Percentiles rank a stretch among this genome's conserved stretches.
phyloP scores from a whole-genome alignment of 2,329 filamentous ascomycete genomes.

The Sporothrix brasiliensis region DNA sequence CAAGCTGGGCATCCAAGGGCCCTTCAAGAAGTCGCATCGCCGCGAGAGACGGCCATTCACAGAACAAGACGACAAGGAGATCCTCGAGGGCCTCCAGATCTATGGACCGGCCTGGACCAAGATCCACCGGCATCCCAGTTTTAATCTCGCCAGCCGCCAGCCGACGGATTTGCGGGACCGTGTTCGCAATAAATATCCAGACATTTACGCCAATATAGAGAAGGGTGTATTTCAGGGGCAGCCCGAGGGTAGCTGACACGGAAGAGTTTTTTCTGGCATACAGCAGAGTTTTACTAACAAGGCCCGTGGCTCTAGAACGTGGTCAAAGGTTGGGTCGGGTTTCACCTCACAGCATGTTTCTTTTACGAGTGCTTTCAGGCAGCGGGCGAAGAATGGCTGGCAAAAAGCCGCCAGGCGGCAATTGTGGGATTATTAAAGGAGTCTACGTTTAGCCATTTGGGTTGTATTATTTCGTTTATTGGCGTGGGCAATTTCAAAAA shows the following conservation, averaged over 20 bases:
- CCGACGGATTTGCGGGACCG: conserved; percentile 66
- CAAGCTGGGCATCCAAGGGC: conserved; percentile 61
- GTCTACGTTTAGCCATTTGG: conserved; percentile 11
- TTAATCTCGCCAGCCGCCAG: conserved; percentile 60
- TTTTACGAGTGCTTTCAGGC: neutral
- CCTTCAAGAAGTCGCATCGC: conserved; percentile 64
- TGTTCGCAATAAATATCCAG: conserved; percentile 65
- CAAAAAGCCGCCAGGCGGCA: neutral
- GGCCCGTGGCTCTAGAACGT: neutral
- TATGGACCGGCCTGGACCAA: conserved; percentile 68
- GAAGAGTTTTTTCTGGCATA: neutral
- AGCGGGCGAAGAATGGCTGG: neutral
- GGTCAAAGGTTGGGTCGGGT: neutral
- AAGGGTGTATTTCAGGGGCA: conserved; percentile 56
- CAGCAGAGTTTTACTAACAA: neutral
- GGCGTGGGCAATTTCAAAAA: neutral
- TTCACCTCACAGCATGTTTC: neutral
- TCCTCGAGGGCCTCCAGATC: conserved; percentile 60
- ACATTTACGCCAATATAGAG: conserved; percentile 60
- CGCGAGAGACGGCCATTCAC: conserved; percentile 64
- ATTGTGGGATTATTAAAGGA: conserved; percentile 2
- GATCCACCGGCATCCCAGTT: conserved; percentile 63
- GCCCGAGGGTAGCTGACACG: conserved; percentile 38
- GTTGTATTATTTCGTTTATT: neutral
- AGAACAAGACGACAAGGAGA: conserved; percentile 64